Base-by-base conservation (phyloP, 495 filamentous ascomycete species). In the Penicillium chermesinum region DNA sequence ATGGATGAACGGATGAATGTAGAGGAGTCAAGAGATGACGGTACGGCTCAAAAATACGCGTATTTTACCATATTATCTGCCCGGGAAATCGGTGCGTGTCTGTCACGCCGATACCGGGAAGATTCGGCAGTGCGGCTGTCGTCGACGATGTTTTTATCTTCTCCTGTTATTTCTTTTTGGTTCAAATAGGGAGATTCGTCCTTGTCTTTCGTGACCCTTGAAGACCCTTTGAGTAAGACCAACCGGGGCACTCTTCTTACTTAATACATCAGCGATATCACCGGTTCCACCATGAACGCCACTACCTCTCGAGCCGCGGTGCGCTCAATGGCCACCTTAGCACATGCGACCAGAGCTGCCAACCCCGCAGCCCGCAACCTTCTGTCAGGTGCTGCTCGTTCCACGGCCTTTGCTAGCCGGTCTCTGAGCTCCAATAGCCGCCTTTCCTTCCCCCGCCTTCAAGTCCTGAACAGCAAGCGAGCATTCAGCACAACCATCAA, bases 401-500 rank as follows among this genome's bases (percentile, higher is more conserved):
- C 61, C 49, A 52, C 63, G 48, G 54, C 58, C 37, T 57, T 63
- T 59, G 53, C 49, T 58, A 57, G 53, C 51, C 65, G 61, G 39
- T 41, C 60, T 30, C 42, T 72, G 61, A 65, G 63, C 62, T 63
- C 64, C 52, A 66, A 57, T 62, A 58, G 51, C 61, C 66, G 64
- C 22, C 45, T 67, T 36, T 58, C 57, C 41, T 69, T 71, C 53
- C 61, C 69, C 60, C 69, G 66, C 59, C 65, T 74, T 46, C 69
- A 74, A 50, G 64, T 62, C 25, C 40, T 71, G 38, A 64, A 63
- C 61, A 58, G 54, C 64, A 65, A 70, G 64, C 59, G 71, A 60
- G 57, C 66, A 35, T 74, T 74, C 58, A 63, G 61, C 57, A 68
- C 69, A 48, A 71, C 69, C 42, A 49, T 63, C 58, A 72, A 49